Percentiles rank a stretch among this genome's conserved stretches.
Conservation (phyloP, 2,329 filamentous ascomycete genomes). For the Exophiala mesophila region DNA sequence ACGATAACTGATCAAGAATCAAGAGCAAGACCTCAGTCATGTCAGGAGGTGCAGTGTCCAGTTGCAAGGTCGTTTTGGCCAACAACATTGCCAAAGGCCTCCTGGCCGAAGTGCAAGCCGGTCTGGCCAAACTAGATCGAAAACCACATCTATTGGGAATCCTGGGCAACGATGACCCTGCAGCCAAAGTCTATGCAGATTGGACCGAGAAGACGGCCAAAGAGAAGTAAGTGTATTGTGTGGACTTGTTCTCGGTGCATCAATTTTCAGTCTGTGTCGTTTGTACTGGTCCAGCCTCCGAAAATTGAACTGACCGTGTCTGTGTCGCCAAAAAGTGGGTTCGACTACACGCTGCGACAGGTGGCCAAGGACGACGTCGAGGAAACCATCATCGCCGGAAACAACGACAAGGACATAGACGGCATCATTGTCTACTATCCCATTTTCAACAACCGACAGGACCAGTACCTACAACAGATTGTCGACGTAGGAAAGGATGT, state of each 20-base stretch:
- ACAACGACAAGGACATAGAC: slow-evolving; percentile 70
- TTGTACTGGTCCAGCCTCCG: not conserved
- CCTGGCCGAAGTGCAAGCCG: slow-evolving; percentile 70
- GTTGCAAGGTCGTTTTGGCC: slow-evolving; percentile 88
- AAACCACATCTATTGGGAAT: slow-evolving; percentile 83
- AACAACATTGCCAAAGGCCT: slow-evolving; percentile 80
- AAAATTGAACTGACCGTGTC: not conserved
- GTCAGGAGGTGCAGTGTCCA: slow-evolving; percentile 12
- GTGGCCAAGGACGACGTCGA: slow-evolving; percentile 86
- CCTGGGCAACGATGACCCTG: slow-evolving; percentile 85
- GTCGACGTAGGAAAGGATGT: slow-evolving; percentile 89
- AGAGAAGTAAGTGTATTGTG: slow-evolving; percentile 75
- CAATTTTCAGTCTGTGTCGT: slow-evolving; percentile 2
- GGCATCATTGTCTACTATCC: slow-evolving; percentile 98
- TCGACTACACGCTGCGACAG: slow-evolving; percentile 78
- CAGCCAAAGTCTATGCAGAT: slow-evolving; percentile 88
- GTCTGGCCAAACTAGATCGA: slow-evolving; percentile 62
- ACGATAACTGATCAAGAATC: too few species aligned
- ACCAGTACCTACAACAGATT: slow-evolving; percentile 93
- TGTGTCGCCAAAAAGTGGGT: too few species aligned
- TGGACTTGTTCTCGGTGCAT: not conserved
- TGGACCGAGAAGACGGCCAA: slow-evolving; percentile 95
- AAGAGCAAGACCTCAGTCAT: slow-evolving; percentile 6
- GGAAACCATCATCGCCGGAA: slow-evolving; percentile 79
- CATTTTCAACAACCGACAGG: slow-evolving; percentile 85